Evolutionary conservation across 495 filamentous ascomycete genomes (phyloP).

Genomic region (Xylaria curta): DNA sequence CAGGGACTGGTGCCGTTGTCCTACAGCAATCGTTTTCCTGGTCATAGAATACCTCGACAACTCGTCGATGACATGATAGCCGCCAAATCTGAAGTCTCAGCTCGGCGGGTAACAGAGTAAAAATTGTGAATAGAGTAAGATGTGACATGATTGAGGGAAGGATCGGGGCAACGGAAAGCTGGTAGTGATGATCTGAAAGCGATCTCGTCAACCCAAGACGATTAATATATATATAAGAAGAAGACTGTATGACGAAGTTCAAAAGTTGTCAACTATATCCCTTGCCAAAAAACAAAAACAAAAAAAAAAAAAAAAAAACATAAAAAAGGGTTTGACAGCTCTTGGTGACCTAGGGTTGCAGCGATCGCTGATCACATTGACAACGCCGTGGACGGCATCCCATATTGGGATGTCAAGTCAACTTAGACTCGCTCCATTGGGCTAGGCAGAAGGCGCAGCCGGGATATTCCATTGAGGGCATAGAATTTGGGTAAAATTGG

Average conservation of each 20-base stretch:
- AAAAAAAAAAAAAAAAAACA: neutral
- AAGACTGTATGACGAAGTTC: conserved; percentile 1
- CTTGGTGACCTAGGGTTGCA: conserved; percentile 2
- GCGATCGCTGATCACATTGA: conserved; percentile 1
- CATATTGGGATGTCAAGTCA: conserved; percentile 14
- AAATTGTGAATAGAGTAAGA: conserved; percentile 46
- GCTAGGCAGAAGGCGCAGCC: conserved; percentile 22
- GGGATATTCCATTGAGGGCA: conserved; percentile 22
- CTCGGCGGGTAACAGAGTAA: conserved; percentile 52
- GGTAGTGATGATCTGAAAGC: neutral
- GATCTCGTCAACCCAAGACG: neutral
- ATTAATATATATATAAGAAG: neutral
- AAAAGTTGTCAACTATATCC: neutral
- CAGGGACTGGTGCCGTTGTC: conserved; percentile 48
- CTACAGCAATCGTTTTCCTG: conserved; percentile 39
- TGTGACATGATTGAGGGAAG: conserved; percentile 25
- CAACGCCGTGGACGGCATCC: conserved; percentile 11
- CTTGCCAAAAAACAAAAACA: neutral
- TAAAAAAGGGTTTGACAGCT: neutral
- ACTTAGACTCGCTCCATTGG: conserved; percentile 22
- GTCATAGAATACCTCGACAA: conserved; percentile 50
- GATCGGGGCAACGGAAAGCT: neutral
- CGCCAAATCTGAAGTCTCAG: conserved; percentile 59
- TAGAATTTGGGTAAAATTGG: conserved; percentile 11
- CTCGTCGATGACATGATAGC: conserved; percentile 46